These are phyloP conservation scores for Termitomyces sp. DNA, from an alignment of 768 basidiomycete species.

Conservation along the genomic window DNA sequence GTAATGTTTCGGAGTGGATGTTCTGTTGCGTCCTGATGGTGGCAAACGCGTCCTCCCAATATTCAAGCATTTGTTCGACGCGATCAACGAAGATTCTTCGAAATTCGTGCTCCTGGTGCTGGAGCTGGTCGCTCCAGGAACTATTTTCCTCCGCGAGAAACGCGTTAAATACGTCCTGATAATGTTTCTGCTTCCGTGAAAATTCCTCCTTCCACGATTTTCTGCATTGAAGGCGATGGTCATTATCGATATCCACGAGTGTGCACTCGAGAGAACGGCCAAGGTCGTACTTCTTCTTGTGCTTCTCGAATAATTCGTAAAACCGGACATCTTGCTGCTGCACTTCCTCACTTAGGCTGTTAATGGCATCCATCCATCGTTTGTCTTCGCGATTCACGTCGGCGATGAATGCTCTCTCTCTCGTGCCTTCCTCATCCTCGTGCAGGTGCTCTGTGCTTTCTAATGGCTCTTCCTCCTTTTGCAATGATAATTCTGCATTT, in stretches of 20 bases:
- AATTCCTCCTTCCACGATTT: neutral
- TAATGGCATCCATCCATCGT: neutral
- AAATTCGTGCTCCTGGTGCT: neutral
- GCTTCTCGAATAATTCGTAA: neutral
- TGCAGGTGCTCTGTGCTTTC: neutral
- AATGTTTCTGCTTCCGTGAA: neutral
- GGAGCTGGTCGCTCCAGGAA: neutral
- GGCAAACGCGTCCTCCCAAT: neutral
- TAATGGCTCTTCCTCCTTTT: too few species aligned
- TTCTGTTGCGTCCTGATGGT: neutral
- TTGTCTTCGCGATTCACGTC: neutral
- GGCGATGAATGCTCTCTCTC: neutral
- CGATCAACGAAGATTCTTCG: neutral
- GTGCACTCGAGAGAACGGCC: neutral
- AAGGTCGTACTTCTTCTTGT: neutral
- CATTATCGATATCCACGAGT: neutral
- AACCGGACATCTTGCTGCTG: neutral
- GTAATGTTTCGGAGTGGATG: neutral
- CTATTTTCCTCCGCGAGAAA: neutral
- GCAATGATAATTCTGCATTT: neutral
- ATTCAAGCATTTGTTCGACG: neutral
- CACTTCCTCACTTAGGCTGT: neutral
- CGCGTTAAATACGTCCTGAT: neutral
- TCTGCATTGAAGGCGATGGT: too few species aligned
- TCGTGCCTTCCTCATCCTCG: neutral